Percentiles rank a stretch among this genome's conserved stretches.
phyloP scores from a whole-genome alignment of 2,329 filamentous ascomycete species.

The Colletotrichum caudatum region DNA sequence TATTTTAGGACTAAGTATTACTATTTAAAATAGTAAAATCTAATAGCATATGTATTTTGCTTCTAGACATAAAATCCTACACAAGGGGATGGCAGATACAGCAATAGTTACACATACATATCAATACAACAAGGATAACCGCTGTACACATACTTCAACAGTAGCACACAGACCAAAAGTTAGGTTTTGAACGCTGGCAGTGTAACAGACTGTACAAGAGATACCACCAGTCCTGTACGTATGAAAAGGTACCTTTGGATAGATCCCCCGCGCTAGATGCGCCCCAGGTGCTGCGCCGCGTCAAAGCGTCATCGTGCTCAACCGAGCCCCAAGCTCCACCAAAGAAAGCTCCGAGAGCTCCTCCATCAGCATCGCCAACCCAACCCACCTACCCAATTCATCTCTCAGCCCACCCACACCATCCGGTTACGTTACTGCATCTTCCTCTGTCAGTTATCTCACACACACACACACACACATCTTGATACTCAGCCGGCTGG shows the following conservation, averaged over 20 bases:
- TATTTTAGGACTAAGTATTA: too few species aligned
- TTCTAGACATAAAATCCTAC: too few species aligned
- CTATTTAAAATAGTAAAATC: too few species aligned
- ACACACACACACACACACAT: too few species aligned
- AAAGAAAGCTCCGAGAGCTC: constrained; percentile 15
- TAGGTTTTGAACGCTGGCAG: too few species aligned
- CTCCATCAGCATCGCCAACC: constrained; percentile 1
- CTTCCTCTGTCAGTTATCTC: background rate
- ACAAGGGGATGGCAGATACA: too few species aligned
- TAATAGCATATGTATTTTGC: too few species aligned
- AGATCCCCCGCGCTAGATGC: background rate
- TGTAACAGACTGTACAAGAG: too few species aligned
- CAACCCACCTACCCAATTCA: background rate
- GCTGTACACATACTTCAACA: too few species aligned
- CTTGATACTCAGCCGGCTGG: constrained; percentile 38
- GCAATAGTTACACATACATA: too few species aligned
- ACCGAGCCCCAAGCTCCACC: constrained; percentile 26
- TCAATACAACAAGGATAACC: too few species aligned
- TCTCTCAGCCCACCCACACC: background rate
- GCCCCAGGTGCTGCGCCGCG: constrained; percentile 25
- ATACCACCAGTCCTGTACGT: rapidly evolving
- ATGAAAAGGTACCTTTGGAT: background rate
- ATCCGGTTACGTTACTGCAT: background rate
- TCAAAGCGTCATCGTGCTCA: constrained; percentile 34
- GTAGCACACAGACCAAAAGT: too few species aligned